These are phyloP conservation scores for rapeseed (Brassica napus) DNA, from an alignment of 345 rosid species.

Conservation along the genomic window Da-Ae NC_063439.1:1290501-1291000, in stretches of 20 bases:
- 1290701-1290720: slow-evolving; percentile 17
- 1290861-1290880: slow-evolving; percentile 3
- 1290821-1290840: not conserved
- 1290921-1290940: not conserved
- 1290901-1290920: not conserved
- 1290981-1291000: not conserved
- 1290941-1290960: not conserved
- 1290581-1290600: not conserved
- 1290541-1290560: not conserved
- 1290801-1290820: slow-evolving; percentile 26
- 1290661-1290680: slow-evolving; percentile 39
- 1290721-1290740: slow-evolving; percentile 34
- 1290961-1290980: not conserved
- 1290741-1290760: slow-evolving; percentile 27
- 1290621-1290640: slow-evolving; percentile 18
- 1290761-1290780: slow-evolving; percentile 27
- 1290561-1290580: not conserved
- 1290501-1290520: slow-evolving; percentile 38
- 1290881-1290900: slow-evolving; percentile 18
- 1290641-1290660: slow-evolving; percentile 40
- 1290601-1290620: not conserved
- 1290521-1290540: slow-evolving; percentile 29
- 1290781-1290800: slow-evolving; percentile 25
- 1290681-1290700: slow-evolving; percentile 31
- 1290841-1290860: slow-evolving; percentile 15